Conservation (phyloP, 2,329 filamentous ascomycete species). For the Hymenotorrendiella dingleyae region DNA sequence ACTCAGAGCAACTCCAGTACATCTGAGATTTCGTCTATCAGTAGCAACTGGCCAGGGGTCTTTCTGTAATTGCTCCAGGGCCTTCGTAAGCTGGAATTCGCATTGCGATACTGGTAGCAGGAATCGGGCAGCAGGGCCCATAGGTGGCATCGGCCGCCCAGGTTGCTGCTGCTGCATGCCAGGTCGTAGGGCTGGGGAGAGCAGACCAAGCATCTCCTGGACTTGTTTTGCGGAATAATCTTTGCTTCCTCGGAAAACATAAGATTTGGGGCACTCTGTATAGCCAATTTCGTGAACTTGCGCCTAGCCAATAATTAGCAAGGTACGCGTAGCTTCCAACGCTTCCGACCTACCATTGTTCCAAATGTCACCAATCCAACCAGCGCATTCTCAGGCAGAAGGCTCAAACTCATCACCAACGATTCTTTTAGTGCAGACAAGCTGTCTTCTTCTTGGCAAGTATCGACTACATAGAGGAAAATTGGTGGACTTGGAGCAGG, state of each 20-base stretch:
- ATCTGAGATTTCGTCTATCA: conserved; percentile 83
- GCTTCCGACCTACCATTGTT: conserved; percentile 68
- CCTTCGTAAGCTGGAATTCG: conserved; percentile 95
- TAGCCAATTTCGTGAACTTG: conserved; percentile 98
- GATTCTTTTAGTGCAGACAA: conserved; percentile 79
- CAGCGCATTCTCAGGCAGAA: conserved; percentile 74
- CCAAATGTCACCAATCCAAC: conserved; percentile 84
- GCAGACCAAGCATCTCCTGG: conserved; percentile 95
- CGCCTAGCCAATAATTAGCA: conserved; percentile 44
- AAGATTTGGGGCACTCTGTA: conserved; percentile 95
- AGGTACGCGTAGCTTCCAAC: neutral
- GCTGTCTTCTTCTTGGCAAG: conserved; percentile 83
- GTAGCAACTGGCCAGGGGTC: conserved; percentile 97
- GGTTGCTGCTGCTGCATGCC: conserved; percentile 63
- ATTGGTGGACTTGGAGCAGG: conserved; percentile 83
- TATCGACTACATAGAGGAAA: conserved; percentile 82
- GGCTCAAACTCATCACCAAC: conserved; percentile 76
- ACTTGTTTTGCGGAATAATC: conserved; percentile 98
- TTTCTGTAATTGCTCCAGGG: conserved; percentile 89
- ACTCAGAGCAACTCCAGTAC: conserved; percentile 92
- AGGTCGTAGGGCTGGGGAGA: conserved; percentile 66
- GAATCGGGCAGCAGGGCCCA: conserved; percentile 82
- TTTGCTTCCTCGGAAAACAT: conserved; percentile 96
- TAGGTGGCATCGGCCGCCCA: conserved; percentile 66
- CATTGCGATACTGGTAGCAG: conserved; percentile 90